Evolutionary conservation across 257 asterid genomes (phyloP).

Genomic region (Solanum neorickii): DNA sequence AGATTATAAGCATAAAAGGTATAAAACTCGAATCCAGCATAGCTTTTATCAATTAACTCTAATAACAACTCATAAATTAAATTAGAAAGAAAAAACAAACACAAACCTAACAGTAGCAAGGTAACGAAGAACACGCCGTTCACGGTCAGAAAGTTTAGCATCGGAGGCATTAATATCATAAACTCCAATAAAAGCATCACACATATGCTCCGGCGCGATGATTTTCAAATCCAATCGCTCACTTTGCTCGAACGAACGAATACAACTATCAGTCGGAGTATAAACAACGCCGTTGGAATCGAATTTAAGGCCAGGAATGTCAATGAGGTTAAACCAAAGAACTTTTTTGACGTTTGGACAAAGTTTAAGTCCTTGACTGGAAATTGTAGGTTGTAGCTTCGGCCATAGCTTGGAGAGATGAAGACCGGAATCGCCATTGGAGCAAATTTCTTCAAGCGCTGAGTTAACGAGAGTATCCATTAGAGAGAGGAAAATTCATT

Average conservation of each 20-base stretch:
- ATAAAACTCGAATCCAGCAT: background rate
- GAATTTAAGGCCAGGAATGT: constrained; percentile 52
- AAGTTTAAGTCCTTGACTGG: constrained; percentile 34
- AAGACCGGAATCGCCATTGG: constrained; percentile 49
- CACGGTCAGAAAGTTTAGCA: constrained; percentile 24
- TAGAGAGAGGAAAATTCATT: background rate
- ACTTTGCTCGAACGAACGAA: constrained; percentile 36
- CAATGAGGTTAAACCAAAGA: constrained; percentile 57
- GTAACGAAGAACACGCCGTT: constrained; percentile 55
- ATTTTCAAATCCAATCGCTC: constrained; percentile 45
- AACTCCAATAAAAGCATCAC: constrained; percentile 66
- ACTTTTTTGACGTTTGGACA: constrained; percentile 60
- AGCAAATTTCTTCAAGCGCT: constrained; percentile 76
- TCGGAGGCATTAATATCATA: constrained; percentile 49
- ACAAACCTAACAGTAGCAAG: constrained; percentile 73
- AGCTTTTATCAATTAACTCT: background rate
- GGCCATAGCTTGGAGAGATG: constrained; percentile 57
- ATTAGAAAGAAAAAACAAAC: background rate
- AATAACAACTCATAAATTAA: background rate
- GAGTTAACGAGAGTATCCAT: constrained; percentile 66
- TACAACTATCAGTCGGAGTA: constrained; percentile 13
- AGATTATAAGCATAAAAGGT: background rate
- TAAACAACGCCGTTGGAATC: constrained; percentile 17
- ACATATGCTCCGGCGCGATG: constrained; percentile 55
- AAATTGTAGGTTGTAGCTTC: constrained; percentile 32